These are phyloP conservation scores for Saccharomyces hybrid DNA, from an alignment of 1,139 yeast species.

Conservation along the genomic window DNA sequence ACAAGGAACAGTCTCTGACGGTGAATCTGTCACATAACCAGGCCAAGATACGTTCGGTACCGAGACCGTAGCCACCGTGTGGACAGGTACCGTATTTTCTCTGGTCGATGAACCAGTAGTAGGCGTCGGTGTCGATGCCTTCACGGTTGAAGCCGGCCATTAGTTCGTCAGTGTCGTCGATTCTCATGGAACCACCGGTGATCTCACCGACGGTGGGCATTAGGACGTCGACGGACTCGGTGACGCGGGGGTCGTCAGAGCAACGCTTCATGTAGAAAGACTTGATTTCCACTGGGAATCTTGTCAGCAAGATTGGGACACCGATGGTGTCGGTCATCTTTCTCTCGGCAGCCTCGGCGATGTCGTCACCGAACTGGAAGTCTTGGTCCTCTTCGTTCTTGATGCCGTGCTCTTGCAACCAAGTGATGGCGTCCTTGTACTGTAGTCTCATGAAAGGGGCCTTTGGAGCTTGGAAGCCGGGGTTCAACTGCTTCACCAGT, in stretches of 20 bases:
- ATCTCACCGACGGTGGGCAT: conserved; percentile 99
- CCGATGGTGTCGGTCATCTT: conserved; percentile 94
- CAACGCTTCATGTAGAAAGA: conserved; percentile 97
- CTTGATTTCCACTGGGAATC: conserved; percentile 95
- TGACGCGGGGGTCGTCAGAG: conserved; percentile 82
- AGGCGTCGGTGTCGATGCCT: conserved; percentile 65
- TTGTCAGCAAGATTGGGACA: conserved; percentile 80
- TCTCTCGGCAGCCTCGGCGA: conserved; percentile 98
- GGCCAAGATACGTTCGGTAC: conserved; percentile 95
- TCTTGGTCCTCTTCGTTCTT: conserved; percentile 88
- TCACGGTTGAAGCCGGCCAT: conserved; percentile 89
- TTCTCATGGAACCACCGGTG: conserved; percentile 99
- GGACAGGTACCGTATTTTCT: conserved; percentile 97
- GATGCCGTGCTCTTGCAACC: conserved; percentile 94
- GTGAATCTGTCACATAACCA: conserved; percentile 98
- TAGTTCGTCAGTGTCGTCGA: conserved; percentile 70
- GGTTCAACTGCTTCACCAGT: conserved; percentile 83
- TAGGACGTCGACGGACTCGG: conserved; percentile 94
- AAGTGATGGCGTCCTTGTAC: conserved; percentile 82
- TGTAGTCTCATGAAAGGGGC: conserved; percentile 88
- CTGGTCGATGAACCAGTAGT: conserved; percentile 95
- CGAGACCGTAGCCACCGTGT: conserved; percentile 98
- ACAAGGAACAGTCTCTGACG: conserved; percentile 93
- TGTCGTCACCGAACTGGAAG: conserved; percentile 96
- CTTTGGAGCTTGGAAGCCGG: conserved; percentile 72